A percentile compares a stretch with the other conserved stretches of the same genome.
Evolutionary conservation across 164 flowering plant species (phyloP).

Genomic region (Euptelea pleiosperma): DNA sequence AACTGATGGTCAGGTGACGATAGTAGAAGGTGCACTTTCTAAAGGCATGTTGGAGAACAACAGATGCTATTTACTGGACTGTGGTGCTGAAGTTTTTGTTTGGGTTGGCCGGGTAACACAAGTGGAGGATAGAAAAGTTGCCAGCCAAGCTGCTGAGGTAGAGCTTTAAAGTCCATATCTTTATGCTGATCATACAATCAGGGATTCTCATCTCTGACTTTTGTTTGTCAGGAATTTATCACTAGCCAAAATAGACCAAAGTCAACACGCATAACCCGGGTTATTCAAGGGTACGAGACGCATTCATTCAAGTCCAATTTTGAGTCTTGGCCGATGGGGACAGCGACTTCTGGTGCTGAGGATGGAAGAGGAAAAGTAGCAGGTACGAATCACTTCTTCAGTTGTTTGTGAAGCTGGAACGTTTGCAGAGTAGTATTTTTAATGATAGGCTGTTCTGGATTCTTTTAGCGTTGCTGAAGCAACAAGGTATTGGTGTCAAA

Average conservation of each 20-base stretch:
- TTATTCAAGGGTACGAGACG: slow-evolving; percentile 97
- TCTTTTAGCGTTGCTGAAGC: slow-evolving; percentile 87
- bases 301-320: slow-evolving; percentile 89
- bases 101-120: slow-evolving; percentile 99
- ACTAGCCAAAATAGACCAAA: slow-evolving; percentile 82
- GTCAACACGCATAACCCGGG: slow-evolving; percentile 70
- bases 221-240: slow-evolving; percentile 61
- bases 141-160: slow-evolving; percentile 94
- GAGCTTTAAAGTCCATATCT: slow-evolving; percentile 1
- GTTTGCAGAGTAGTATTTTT: slow-evolving; percentile 9
- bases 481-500: slow-evolving; percentile 89
- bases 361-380: slow-evolving; percentile 99
- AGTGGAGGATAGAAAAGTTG: slow-evolving; percentile 93
- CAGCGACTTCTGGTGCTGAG: slow-evolving; percentile 70
- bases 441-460: slow-evolving; percentile 7
- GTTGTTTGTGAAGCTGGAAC: not conserved
- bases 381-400: slow-evolving; percentile 39
- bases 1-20: slow-evolving; percentile 54
- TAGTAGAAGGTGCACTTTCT: slow-evolving; percentile 76
- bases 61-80: slow-evolving; percentile 83
- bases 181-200: slow-evolving; percentile 2
- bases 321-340: slow-evolving; percentile 92
- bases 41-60: slow-evolving; percentile 81
- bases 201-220: slow-evolving; percentile 10
- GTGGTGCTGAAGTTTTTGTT: slow-evolving; percentile 88